Base-by-base conservation (phyloP, 129 eudicot genomes). In the Rutidosis leptorrhynchoides region DNA sequence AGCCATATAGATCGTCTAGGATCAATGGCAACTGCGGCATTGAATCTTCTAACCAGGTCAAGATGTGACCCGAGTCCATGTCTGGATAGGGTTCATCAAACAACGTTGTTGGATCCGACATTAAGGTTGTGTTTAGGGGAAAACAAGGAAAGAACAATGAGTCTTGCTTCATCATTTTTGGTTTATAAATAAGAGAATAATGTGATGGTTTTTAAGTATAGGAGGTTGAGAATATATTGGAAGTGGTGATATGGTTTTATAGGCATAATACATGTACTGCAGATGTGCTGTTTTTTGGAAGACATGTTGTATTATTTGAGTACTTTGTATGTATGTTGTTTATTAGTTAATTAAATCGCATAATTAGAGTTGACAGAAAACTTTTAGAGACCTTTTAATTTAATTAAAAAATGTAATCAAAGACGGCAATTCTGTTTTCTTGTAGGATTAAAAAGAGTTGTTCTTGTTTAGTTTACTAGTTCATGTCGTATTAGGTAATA, bases 201-300 rank as follows among this genome's bases (percentile, higher is more conserved):
- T 70, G 60, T 71, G 30, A 32, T 40, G 28, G 33, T 45, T 19
- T 66, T 28, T 49, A 43, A 48, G 35, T 33, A 78, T 26, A 32
- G 57, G 23, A 51, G 56, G 74, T 67, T 73, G 37, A 65, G 59
- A 51, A 66, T 74, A 54, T 49, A 77, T 61, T 70, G 68, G 23
- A 65, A 16, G 35, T 10, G 27, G 16, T 51, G 64, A 45, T 27
- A 23, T 77, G 73, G 67, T 66, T 46, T 70, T 72, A 40, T 49
- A 75, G 8, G 66, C 64, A 82, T 84, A 72, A 79, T 72, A 23
- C 68, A 76, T 74, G 65, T 52, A 42, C 61, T 25, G 16, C 68
- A 16, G 83, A 46, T 65, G 78, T 89, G 90, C 94, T 85, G 90
- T 85, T 71, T 81, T 83, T 89, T 85, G 90, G 87, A 83, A 21